phyloP scores from a whole-genome alignment of 164 flowering plant species.

The Magnolia officinalis region DNA sequence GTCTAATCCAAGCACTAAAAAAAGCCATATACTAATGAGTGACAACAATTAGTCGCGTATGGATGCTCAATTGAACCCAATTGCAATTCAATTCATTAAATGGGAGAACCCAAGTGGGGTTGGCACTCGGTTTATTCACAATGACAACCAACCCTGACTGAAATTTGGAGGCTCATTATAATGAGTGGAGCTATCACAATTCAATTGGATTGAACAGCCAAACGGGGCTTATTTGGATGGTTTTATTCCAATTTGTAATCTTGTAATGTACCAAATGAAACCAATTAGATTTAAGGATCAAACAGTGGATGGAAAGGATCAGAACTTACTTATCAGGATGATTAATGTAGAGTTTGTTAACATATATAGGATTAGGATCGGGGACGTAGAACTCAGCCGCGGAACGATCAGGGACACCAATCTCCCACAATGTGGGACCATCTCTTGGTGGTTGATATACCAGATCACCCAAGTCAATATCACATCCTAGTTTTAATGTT shows the following conservation, averaged over 20 bases:
- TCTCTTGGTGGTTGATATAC: constrained; percentile 73
- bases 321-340: constrained; percentile 62
- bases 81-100: too few species aligned
- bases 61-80: too few species aligned
- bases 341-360: constrained; percentile 60
- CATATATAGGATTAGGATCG: constrained; percentile 60
- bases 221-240: neutral
- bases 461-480: constrained; percentile 49
- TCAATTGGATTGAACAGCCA: neutral
- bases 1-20: neutral
- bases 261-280: neutral
- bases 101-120: too few species aligned
- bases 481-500: constrained; percentile 39
- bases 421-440: constrained; percentile 92
- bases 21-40: too few species aligned
- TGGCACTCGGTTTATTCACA: too few species aligned
- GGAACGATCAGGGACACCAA: constrained; percentile 81
- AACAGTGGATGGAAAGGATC: neutral
- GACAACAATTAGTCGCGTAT: too few species aligned
- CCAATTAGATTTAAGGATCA: neutral
- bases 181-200: too few species aligned
- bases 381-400: constrained; percentile 79
- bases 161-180: too few species aligned
- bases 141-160: too few species aligned
- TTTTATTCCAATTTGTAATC: neutral